phyloP scores from a whole-genome alignment of 768 basidiomycete species.

The Kwoniella heveanensis region DNA sequence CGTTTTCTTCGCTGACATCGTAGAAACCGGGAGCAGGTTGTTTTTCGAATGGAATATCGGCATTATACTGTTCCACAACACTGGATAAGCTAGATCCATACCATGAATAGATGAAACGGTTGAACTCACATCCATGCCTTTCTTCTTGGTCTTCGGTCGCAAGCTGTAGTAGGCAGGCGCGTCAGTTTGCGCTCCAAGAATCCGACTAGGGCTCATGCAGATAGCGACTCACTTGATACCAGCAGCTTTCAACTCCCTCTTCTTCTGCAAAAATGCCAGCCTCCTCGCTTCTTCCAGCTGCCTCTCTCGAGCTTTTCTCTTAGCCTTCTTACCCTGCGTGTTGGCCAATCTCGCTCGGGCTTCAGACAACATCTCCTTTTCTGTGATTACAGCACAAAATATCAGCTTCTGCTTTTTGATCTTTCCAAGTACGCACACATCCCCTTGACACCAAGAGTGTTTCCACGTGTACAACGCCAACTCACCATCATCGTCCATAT shows the following conservation, averaged over 20 bases:
- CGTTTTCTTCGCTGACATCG: constrained; percentile 91
- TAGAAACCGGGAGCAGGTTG: constrained; percentile 94
- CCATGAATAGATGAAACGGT: background rate
- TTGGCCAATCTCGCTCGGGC: constrained; percentile 97
- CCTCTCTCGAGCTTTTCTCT: constrained; percentile 95
- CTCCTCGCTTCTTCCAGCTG: constrained; percentile 95
- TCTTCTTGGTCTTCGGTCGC: constrained; percentile 91
- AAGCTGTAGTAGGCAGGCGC: constrained; percentile 61
- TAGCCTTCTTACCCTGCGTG: constrained; percentile 99
- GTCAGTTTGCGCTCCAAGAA: background rate
- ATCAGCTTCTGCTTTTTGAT: no score
- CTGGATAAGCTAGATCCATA: background rate
- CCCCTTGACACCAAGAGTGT: no score
- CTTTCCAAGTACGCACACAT: no score
- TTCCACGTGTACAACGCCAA: no score
- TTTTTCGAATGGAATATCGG: constrained; percentile 98
- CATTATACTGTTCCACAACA: constrained; percentile 71
- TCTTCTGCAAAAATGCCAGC: constrained; percentile 93
- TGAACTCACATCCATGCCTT: constrained; percentile 87
- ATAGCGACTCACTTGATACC: constrained; percentile 94
- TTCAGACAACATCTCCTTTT: constrained; percentile 99
- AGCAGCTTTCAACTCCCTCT: constrained; percentile 93
- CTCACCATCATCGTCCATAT: constrained; percentile 98
- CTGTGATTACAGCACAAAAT: constrained; percentile 57
- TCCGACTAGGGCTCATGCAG: no score